Base-by-base conservation (phyloP, 345 rosid genomes). In the Acer negundo region DNA sequence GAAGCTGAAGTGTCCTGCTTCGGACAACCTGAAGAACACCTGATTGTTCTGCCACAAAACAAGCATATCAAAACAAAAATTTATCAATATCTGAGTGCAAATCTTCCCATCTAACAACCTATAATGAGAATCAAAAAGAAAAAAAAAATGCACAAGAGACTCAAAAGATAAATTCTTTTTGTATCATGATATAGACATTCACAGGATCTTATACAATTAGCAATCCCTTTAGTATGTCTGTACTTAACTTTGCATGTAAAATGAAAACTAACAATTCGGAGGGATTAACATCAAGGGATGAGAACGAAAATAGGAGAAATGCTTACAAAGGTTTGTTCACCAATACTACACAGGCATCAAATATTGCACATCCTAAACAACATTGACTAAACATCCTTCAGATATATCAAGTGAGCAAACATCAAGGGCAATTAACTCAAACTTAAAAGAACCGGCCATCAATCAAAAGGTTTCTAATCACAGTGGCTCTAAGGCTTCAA, bases 21-120 rank as follows among this genome's bases (percentile, higher is more conserved):
- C 89, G 92, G 62, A 89, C 89, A 77, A 95, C 95, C 79, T 90
- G 97, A 85, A 95, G 89, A 64, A 95, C 98, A 67, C 98, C 98
- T 7, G 94, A 95, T 86, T 86, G 89, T 70, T 88, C 98, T 94
- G 94, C 83, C 56, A 80, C 17, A 47, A 40, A 77, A 65, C 31
- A 22, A 67, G 40, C 42, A 62, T 53, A 22, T 47, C 44, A 55
- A 28, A 51, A 66, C 47, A 9, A 56, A 28, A 55, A 69, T 67
- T 62, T 44, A 23, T 17, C 13, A 44, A 55, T 7, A 24, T 10
- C 3, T 56, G 19, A 10, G 15, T 19, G 10, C 7, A 46, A 20
- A 20, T 15, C 10, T 46, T 22, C 16, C 10, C 1, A 7, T 13
- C 31, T 53, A 31, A 51, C n/a, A 72, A 49, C 16, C 11, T 12